Evolutionary conservation across 2,329 filamentous ascomycete genomes (phyloP).

Genomic region (Pezicula rhizophila): DNA sequence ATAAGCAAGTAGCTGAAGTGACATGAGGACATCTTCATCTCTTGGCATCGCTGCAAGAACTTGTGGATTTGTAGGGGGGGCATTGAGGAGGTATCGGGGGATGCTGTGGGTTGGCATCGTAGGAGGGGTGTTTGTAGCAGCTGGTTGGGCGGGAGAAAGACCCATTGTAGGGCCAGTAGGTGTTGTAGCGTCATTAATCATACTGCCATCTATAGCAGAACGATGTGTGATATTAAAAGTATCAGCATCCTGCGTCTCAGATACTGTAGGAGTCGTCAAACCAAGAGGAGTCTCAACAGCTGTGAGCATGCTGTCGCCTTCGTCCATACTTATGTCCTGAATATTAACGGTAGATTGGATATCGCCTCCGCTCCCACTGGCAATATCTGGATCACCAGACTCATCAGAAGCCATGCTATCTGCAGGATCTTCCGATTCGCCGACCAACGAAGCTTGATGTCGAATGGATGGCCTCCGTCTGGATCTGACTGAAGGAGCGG

Average conservation of each 20-base stretch:
- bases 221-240: slow-evolving; percentile 93
- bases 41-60: slow-evolving; percentile 88
- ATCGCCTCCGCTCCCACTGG: slow-evolving; percentile 65
- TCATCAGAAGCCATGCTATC: slow-evolving; percentile 80
- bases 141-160: slow-evolving; percentile 57
- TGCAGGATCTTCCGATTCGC: slow-evolving; percentile 77
- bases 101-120: slow-evolving; percentile 70
- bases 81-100: slow-evolving; percentile 73
- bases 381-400: slow-evolving; percentile 69
- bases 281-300: slow-evolving; percentile 64
- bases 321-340: slow-evolving; percentile 71
- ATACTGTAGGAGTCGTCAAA: slow-evolving; percentile 70
- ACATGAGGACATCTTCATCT: slow-evolving; percentile 98
- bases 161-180: slow-evolving; percentile 64
- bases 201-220: slow-evolving; percentile 76
- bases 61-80: slow-evolving; percentile 59
- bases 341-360: slow-evolving; percentile 80
- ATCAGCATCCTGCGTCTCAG: slow-evolving; percentile 77
- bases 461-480: slow-evolving; percentile 77
- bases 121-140: slow-evolving; percentile 64
- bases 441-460: slow-evolving; percentile 81
- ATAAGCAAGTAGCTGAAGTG: slow-evolving; percentile 89
- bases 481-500: slow-evolving; percentile 47
- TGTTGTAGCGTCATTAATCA: slow-evolving; percentile 64
- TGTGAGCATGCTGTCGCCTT: slow-evolving; percentile 73